phyloP scores from a whole-genome alignment of 1,284 basidiomycete genomes.

The Boletus semigastroideus region DNA sequence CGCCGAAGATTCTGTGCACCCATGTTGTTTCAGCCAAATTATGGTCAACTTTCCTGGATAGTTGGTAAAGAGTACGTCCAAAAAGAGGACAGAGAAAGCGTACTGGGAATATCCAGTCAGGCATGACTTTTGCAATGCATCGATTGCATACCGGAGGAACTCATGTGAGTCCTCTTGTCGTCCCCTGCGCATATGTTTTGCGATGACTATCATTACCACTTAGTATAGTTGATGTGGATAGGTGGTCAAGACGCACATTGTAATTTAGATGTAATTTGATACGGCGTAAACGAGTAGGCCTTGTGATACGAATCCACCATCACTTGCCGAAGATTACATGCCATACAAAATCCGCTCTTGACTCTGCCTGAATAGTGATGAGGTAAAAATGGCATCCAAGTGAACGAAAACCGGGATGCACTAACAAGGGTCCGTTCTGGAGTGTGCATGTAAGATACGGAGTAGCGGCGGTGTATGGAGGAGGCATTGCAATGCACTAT shows the following conservation, averaged over 20 bases:
- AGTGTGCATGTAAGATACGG: constrained; percentile 63
- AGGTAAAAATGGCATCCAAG: constrained; percentile 7
- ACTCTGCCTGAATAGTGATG: constrained; percentile 47
- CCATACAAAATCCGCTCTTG: constrained; percentile 70
- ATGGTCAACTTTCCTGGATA: constrained; percentile 69
- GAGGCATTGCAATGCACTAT: constrained; percentile 92
- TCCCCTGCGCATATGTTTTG: constrained; percentile 88
- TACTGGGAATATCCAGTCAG: constrained; percentile 73
- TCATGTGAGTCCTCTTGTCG: constrained; percentile 98
- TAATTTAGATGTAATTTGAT: constrained; percentile 62
- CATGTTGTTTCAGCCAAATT: constrained; percentile 88
- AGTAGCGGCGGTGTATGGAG: constrained; percentile 93
- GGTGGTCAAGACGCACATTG: constrained; percentile 51
- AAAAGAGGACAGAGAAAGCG: constrained; percentile 29
- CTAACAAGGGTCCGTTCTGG: constrained; percentile 49
- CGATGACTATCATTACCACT: constrained; percentile 64
- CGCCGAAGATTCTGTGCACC: constrained; percentile 94
- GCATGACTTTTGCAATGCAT: constrained; percentile 87
- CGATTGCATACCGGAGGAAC: constrained; percentile 93
- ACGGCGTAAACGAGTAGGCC: constrained; percentile 56
- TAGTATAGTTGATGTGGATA: constrained; percentile 6
- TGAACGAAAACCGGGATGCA: constrained; percentile 12
- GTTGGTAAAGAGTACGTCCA: constrained; percentile 11
- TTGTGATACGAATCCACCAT: constrained; percentile 51
- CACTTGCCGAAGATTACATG: constrained; percentile 63